Base-by-base conservation (phyloP, 2,329 filamentous ascomycete genomes). In the Lecanosticta acicola region DNA sequence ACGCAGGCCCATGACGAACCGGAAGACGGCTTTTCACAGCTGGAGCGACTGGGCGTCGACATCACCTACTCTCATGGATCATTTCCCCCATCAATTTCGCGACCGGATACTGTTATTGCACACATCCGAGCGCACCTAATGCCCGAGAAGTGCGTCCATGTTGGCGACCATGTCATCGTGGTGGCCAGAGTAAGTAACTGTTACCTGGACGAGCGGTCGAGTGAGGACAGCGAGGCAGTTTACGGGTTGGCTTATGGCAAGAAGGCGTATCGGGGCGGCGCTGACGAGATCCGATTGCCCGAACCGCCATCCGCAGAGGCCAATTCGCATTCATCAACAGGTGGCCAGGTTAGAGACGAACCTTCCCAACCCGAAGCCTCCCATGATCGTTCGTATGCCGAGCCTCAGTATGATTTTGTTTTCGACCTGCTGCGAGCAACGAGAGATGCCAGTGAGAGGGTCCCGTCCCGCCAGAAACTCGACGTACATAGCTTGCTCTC, bases 141-240 rank as follows among this genome's bases (percentile, higher is more conserved):
- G 20, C 49, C 57, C 4, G 63, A 69, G 2, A 66, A 66, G 42
- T 59, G 62, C 26, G 49, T 74, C 3, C 45, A 57, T 8, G 64
- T 75, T 32, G 70, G 63, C 3, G 73, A 77, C 51, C 73, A 76
- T 51, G 58, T 71, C 24, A 65, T 77, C 17, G 62, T 71, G 1
- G 65, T 75, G 41, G 73, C 71, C n/a, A 61, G 66, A 39, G 65
- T 75, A 7, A 24, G 13, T 21, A 20, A 11, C 38, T 36, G 17
- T 37, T n/a, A n/a, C n/a, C n/a, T n/a, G n/a, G n/a, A n/a, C n/a
- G n/a, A n/a, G n/a, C n/a, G n/a, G n/a, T n/a, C n/a, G n/a, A n/a
- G n/a, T n/a, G n/a, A 17, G 8, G 35, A 37, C 17, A 4, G 19
- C 17, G 17, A 9, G 13, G 24, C 20, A 13, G 32, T 26, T 32